Base-by-base conservation (phyloP, 177 flowering plant species). In the Vitis hybrid region DNA sequence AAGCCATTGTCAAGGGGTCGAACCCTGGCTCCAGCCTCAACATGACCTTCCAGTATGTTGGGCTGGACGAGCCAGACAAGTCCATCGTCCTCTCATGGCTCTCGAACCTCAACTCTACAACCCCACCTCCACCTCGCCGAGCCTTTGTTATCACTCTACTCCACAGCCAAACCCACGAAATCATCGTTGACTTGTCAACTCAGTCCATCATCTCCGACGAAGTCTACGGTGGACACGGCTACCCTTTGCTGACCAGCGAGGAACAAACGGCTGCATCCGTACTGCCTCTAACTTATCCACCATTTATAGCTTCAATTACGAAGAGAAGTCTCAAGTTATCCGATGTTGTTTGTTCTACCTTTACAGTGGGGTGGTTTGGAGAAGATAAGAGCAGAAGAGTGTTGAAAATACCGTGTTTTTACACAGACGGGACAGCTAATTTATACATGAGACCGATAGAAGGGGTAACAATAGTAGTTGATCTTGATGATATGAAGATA, bases 51-150 rank as follows among this genome's bases (percentile, higher is more conserved):
- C 1, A 18, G 18, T 18, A 18, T 18, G 18, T 18, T 18, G 18
- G 18, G 55, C 70, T 87, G 12, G 85, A 85, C 19, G 91, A 87
- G 46, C 91, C 88, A 54, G 67, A 79, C 30, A 89, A 90, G 54
- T 17, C 52, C 12, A 8, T 1, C 21, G 11, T 65, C 12, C 48
- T 52, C 0, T 65, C 68, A 52, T 65, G 68, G 68, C 48, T 52
- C 14, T 52, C 58, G 11, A 52, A 65, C 7, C 48, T 60, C 46
- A 52, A n/a, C 59, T 12, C 58, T 40, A 52, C 52, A 54, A 6
- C 52, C 18, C 68, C 59, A 5, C 68, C 58, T 14, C 58, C 72
- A 1, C 35, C 35, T 32, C 49, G 75, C 81, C 48, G 75, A 69
- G 66, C 75, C 79, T 57, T 72, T 58, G 64, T 75, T 67, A 14